Percentiles rank a stretch among this genome's conserved stretches.
phyloP scores from a whole-genome alignment of 306 rosid species.

The Argentina anserina region DNA sequence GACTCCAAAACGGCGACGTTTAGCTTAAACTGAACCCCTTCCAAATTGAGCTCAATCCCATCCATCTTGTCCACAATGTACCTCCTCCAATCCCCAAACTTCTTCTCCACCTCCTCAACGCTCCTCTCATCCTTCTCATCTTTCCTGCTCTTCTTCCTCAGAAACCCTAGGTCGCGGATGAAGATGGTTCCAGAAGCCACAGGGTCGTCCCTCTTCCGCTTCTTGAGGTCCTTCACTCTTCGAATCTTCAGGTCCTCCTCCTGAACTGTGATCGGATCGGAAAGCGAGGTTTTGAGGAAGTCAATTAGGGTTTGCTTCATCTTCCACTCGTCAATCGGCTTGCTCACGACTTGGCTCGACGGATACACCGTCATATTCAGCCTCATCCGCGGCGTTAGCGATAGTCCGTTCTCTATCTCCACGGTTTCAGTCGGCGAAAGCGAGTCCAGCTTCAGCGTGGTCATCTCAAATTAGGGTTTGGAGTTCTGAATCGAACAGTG shows the following conservation, averaged over 20 bases:
- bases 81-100: constrained; percentile 52
- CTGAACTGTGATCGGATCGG: constrained; percentile 43
- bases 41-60: constrained; percentile 71
- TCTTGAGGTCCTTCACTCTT: constrained; percentile 58
- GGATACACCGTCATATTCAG: constrained; percentile 62
- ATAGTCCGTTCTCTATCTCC: constrained; percentile 60
- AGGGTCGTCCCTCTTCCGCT: constrained; percentile 82
- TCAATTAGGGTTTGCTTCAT: constrained; percentile 66
- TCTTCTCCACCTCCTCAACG: constrained; percentile 39
- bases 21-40: constrained; percentile 68
- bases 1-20: constrained; percentile 40
- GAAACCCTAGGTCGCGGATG: constrained; percentile 57
- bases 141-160: constrained; percentile 3
- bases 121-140: constrained; percentile 26
- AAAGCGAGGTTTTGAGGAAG: constrained; percentile 53
- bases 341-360: constrained; percentile 38
- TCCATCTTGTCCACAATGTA: constrained; percentile 55
- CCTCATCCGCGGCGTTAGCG: constrained; percentile 71
- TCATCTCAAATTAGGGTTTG: constrained; percentile 34
- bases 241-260: constrained; percentile 63
- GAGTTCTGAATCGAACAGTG: not conserved
- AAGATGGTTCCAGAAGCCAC: constrained; percentile 56
- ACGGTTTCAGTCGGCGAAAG: constrained; percentile 38
- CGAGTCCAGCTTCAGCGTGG: constrained; percentile 22
- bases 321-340: constrained; percentile 85